Evolutionary conservation across 2,329 filamentous ascomycete genomes (phyloP).

Genomic region (Stemphylium lycopersici): DNA sequence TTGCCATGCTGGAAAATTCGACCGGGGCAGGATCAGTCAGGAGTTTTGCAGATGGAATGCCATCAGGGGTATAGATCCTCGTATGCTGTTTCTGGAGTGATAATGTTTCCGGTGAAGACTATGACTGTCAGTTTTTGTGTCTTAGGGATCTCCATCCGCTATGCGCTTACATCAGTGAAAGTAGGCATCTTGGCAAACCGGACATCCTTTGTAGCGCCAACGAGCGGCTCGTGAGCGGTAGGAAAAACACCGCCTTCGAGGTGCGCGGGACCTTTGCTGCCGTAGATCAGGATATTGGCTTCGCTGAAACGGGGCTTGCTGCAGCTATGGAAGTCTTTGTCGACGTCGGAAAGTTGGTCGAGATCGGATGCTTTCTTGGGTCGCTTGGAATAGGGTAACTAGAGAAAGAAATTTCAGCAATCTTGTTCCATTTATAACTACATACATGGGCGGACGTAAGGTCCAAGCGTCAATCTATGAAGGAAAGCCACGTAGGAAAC

Average conservation of each 20-base stretch:
- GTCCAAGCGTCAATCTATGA: constrained; percentile 41
- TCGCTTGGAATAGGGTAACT: constrained; percentile 88
- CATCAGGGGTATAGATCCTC: constrained; percentile 51
- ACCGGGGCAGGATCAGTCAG: constrained; percentile 55
- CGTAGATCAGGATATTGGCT: constrained; percentile 73
- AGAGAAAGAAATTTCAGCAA: constrained; percentile 52
- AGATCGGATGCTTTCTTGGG: constrained; percentile 70
- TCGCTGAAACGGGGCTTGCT: constrained; percentile 82
- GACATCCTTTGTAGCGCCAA: constrained; percentile 69
- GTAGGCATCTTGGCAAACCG: constrained; percentile 68
- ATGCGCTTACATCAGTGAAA: constrained; percentile 47
- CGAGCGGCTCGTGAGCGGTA: constrained; percentile 63
- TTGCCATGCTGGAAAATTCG: constrained; percentile 59
- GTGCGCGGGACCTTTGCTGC: constrained; percentile 53
- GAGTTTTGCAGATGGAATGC: constrained; percentile 65
- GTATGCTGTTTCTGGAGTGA: constrained; percentile 63
- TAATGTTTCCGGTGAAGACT: constrained; percentile 64
- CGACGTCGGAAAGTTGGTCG: constrained; percentile 66
- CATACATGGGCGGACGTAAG: constrained; percentile 47
- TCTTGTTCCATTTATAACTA: constrained; percentile 51
- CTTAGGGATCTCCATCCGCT: neutral
- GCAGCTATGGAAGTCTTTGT: constrained; percentile 72
- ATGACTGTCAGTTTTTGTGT: constrained; percentile 19
- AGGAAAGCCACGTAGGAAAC: constrained; percentile 42
- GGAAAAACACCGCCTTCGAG: constrained; percentile 59